These are phyloP conservation scores for Neurospora sp. DNA, from an alignment of 495 filamentous ascomycete species.

Conservation along the genomic window DNA sequence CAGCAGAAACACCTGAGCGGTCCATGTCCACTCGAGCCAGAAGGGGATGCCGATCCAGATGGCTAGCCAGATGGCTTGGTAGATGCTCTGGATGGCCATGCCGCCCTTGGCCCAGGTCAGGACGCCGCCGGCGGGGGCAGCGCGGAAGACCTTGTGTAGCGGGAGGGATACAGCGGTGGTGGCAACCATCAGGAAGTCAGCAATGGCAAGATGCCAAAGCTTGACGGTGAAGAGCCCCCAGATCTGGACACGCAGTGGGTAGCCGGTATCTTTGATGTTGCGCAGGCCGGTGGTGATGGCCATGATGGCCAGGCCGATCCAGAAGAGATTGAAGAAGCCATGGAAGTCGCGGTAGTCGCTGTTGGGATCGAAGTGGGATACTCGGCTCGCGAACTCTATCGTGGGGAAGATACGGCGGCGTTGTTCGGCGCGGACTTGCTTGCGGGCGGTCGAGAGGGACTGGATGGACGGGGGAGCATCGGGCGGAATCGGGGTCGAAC, in stretches of 20 bases:
- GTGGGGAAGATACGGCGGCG: slow-evolving; percentile 88
- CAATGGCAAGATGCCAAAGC: slow-evolving; percentile 74
- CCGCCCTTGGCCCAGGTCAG: slow-evolving; percentile 69
- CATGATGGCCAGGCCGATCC: slow-evolving; percentile 95
- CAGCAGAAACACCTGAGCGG: slow-evolving; percentile 88
- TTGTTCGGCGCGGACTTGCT: slow-evolving; percentile 72
- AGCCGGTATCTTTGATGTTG: slow-evolving; percentile 91
- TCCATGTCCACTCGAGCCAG: slow-evolving; percentile 78
- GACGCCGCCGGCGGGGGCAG: slow-evolving; percentile 36
- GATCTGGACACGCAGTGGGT: slow-evolving; percentile 69
- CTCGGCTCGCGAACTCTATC: slow-evolving; percentile 81
- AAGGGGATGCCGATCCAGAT: slow-evolving; percentile 90
- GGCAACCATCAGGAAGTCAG: slow-evolving; percentile 73
- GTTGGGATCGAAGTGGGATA: slow-evolving; percentile 90
- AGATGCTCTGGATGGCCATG: slow-evolving; percentile 69
- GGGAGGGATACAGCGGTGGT: slow-evolving; percentile 64
- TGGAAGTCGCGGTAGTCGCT: slow-evolving; percentile 91
- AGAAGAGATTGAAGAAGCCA: slow-evolving; percentile 96
- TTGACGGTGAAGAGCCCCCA: slow-evolving; percentile 82
- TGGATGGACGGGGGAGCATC: slow-evolving; percentile 87
- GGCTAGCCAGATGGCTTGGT: slow-evolving; percentile 67
- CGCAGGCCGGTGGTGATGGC: slow-evolving; percentile 82
- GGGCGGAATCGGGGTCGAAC: slow-evolving; percentile 76
- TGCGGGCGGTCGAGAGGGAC: slow-evolving; percentile 73
- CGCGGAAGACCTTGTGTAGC: slow-evolving; percentile 56